Evolutionary conservation across 768 basidiomycete species (phyloP).

Genomic region (Lactarius evosmus): DNA sequence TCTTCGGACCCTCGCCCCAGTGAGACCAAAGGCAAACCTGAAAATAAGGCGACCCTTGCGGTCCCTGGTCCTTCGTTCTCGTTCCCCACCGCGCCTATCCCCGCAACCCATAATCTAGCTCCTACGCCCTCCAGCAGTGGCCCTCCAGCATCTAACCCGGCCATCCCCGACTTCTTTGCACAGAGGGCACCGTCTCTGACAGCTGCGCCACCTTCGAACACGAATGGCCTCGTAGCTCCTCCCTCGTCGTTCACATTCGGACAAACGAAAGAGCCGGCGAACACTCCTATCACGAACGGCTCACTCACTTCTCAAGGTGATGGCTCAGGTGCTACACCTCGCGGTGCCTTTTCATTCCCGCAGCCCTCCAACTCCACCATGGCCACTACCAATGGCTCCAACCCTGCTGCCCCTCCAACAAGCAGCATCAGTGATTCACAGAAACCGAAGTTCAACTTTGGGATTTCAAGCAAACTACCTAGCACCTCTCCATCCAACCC

Average conservation of each 20-base stretch:
- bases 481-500: slow-evolving; percentile 8
- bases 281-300: slow-evolving; percentile 24
- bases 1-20: background rate
- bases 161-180: slow-evolving; percentile 35
- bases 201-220: background rate
- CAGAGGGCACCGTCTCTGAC: slow-evolving; percentile 14
- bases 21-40: slow-evolving; percentile 13
- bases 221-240: background rate
- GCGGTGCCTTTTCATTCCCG: slow-evolving; percentile 8
- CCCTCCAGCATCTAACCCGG: slow-evolving; percentile 18
- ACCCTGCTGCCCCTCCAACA: slow-evolving; percentile 16
- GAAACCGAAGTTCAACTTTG: slow-evolving; percentile 29
- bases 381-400: background rate
- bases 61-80: slow-evolving; percentile 13
- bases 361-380: slow-evolving; percentile 7
- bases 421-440: slow-evolving; percentile 9
- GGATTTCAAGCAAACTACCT: slow-evolving; percentile 25
- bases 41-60: slow-evolving; percentile 6
- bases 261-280: slow-evolving; percentile 12
- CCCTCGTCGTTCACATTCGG: slow-evolving; percentile 15
- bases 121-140: slow-evolving; percentile 13
- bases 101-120: background rate
- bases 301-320: slow-evolving; percentile 7
- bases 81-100: slow-evolving; percentile 15
- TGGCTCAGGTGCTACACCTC: slow-evolving; percentile 4